Conservation (phyloP, 2,329 filamentous ascomycete genomes). For the Aspergillus novoparasiticus region DNA sequence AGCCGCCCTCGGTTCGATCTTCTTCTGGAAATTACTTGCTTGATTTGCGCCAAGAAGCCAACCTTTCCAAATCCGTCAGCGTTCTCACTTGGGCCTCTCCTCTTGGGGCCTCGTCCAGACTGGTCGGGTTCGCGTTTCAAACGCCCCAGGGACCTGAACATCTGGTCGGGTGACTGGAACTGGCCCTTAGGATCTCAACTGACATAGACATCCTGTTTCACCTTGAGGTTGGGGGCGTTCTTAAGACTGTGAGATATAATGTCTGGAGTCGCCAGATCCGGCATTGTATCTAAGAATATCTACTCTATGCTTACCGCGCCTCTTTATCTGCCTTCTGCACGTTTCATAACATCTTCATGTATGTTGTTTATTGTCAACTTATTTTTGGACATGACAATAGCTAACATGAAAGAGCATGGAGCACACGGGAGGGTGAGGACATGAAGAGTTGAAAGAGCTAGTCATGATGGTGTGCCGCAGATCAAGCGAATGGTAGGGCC, state of each 20-base stretch:
- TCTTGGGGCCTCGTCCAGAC: neutral
- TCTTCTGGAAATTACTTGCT: constrained; percentile 2
- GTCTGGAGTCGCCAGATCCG: neutral
- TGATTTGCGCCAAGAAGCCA: neutral
- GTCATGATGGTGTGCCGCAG: neutral
- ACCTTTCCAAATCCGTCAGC: neutral
- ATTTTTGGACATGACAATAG: constrained; percentile 2
- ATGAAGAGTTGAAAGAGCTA: neutral
- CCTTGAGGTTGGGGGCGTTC: neutral
- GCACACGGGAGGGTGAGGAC: neutral
- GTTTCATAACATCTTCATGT: constrained; percentile 1
- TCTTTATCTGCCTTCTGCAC: constrained; percentile 1
- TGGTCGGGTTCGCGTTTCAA: neutral
- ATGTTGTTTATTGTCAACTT: constrained; percentile 2
- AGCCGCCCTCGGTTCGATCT: neutral
- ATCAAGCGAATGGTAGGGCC: neutral
- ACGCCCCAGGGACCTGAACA: neutral
- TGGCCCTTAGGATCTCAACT: too few relatives aligned
- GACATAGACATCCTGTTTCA: neutral
- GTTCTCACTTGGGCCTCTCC: neutral
- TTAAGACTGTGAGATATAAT: neutral
- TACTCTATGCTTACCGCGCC: neutral
- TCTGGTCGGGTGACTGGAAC: neutral
- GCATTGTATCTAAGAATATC: constrained; percentile 1
- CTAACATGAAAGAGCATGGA: neutral